These are phyloP conservation scores for Physcomitrium patens DNA, from an alignment of 225 moss, liverwort and hornwort genomes.

Conservation along the genomic window DNA sequence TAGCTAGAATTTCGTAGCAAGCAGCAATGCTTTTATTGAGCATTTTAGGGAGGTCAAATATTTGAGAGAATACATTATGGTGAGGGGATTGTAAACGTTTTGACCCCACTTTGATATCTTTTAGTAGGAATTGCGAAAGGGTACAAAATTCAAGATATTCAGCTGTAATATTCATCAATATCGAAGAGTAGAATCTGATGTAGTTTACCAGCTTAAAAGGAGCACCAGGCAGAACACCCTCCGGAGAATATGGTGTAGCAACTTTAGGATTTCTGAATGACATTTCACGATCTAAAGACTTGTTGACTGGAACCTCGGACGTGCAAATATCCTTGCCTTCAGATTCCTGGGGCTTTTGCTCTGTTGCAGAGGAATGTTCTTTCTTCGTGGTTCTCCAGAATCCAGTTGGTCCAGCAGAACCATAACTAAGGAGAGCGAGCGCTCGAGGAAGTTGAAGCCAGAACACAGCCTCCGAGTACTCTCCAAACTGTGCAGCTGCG, in stretches of 20 bases:
- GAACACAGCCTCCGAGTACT: constrained; percentile 88
- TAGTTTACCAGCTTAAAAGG: constrained; percentile 56
- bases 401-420: constrained; percentile 79
- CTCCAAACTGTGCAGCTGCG: constrained; percentile 99
- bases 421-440: constrained; percentile 81
- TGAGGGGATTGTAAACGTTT: background rate
- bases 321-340: constrained; percentile 33
- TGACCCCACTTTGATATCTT: constrained; percentile 8
- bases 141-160: background rate
- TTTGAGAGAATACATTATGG: constrained; percentile 1
- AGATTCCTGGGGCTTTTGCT: constrained; percentile 24
- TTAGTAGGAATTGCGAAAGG: background rate
- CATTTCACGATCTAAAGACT: constrained; percentile 56
- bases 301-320: constrained; percentile 40
- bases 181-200: background rate
- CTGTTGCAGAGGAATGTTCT: constrained; percentile 26
- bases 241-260: constrained; percentile 47
- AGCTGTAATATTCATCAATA: constrained; percentile 11
- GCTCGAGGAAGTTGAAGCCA: constrained; percentile 99
- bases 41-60: constrained; percentile 6
- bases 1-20: constrained; percentile 3
- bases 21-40: constrained; percentile 17
- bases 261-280: constrained; percentile 57
- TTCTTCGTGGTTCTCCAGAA: constrained; percentile 65
- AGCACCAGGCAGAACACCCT: constrained; percentile 52